phyloP scores from a whole-genome alignment of 2,329 filamentous ascomycete species.

The Leptographium lundbergii region DNA sequence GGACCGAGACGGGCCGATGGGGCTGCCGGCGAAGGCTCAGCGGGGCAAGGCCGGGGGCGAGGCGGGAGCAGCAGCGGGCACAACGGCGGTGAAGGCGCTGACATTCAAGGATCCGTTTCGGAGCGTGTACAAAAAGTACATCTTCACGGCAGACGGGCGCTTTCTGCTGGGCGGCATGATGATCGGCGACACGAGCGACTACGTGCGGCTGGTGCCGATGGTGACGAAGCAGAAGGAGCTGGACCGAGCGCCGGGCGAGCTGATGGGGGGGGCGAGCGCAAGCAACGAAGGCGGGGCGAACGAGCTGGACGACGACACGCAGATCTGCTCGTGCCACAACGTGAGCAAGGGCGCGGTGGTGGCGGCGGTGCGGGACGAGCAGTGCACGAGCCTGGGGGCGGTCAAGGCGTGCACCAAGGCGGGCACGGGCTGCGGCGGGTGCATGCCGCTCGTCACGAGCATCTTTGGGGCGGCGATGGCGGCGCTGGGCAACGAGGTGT shows the following conservation, averaged over 20 bases:
- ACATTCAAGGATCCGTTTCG: conserved; percentile 84
- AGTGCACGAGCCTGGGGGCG: conserved; percentile 71
- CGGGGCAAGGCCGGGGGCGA: neutral
- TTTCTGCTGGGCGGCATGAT: conserved; percentile 93
- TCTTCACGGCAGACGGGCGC: conserved; percentile 82
- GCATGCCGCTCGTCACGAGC: conserved; percentile 74
- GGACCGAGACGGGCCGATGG: conserved; percentile 68
- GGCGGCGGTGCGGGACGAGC: conserved; percentile 58
- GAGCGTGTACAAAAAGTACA: conserved; percentile 85
- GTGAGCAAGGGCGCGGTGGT: conserved; percentile 76
- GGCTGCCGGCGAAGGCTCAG: conserved; percentile 45
- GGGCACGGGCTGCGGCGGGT: conserved; percentile 81
- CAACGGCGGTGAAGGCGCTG: conserved; percentile 57
- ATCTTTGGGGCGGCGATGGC: conserved; percentile 87
- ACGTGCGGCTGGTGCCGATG: conserved; percentile 77
- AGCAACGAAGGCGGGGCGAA: conserved; percentile 63
- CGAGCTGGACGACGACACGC: conserved; percentile 67
- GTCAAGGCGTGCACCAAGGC: conserved; percentile 87
- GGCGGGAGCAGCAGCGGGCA: conserved; percentile 22
- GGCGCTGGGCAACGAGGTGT: conserved; percentile 74
- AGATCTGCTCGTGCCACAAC: conserved; percentile 90
- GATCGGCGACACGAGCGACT: conserved; percentile 87
- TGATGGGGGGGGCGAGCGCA: conserved; percentile 62
- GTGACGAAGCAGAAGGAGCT: conserved; percentile 73
- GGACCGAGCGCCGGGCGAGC: conserved; percentile 65